These are phyloP conservation scores for Fusarium burgessii DNA, from an alignment of 2,329 filamentous ascomycete species.

Conservation along the genomic window DNA sequence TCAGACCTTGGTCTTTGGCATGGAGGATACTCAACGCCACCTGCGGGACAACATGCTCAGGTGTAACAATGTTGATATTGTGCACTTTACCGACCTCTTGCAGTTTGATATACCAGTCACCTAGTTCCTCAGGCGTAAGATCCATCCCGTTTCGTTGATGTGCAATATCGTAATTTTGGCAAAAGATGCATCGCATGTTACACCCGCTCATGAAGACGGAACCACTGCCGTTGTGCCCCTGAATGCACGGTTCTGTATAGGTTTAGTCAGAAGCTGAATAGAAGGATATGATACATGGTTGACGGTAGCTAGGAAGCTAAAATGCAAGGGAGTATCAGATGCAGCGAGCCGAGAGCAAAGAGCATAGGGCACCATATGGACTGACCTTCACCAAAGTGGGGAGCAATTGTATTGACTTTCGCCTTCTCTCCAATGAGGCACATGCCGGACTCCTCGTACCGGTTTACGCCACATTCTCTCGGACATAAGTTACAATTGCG, in stretches of 20 bases:
- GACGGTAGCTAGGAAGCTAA: background rate
- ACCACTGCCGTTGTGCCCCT: conserved; percentile 83
- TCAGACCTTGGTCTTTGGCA: conserved; percentile 76
- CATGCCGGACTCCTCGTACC: conserved; percentile 81
- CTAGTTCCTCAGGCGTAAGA: conserved; percentile 81
- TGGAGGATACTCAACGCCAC: conserved; percentile 81
- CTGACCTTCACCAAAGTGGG: conserved; percentile 82
- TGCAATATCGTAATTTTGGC: conserved; percentile 86
- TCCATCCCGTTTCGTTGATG: conserved; percentile 86
- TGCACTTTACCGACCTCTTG: conserved; percentile 85
- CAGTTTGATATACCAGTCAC: conserved; percentile 85
- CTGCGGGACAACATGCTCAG: conserved; percentile 88
- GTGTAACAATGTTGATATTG: conserved; percentile 90
- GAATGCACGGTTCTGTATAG: conserved; percentile 78
- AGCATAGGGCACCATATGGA: conserved; percentile 21
- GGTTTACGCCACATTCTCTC: conserved; percentile 80
- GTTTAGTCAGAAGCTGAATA: conserved; percentile 6
- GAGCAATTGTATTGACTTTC: conserved; percentile 86
- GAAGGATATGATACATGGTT: background rate
- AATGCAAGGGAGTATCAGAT: conserved; percentile 24
- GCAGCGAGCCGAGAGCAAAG: conserved; percentile 3
- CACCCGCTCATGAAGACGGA: conserved; percentile 84
- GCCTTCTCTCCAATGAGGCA: conserved; percentile 82
- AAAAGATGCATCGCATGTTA: conserved; percentile 80
- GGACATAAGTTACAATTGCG: conserved; percentile 86